A percentile compares a stretch with the other conserved stretches of the same genome.
Conservation (phyloP, 176 grass and related monocot genomes). For the Rhynchospora breviuscula region DNA sequence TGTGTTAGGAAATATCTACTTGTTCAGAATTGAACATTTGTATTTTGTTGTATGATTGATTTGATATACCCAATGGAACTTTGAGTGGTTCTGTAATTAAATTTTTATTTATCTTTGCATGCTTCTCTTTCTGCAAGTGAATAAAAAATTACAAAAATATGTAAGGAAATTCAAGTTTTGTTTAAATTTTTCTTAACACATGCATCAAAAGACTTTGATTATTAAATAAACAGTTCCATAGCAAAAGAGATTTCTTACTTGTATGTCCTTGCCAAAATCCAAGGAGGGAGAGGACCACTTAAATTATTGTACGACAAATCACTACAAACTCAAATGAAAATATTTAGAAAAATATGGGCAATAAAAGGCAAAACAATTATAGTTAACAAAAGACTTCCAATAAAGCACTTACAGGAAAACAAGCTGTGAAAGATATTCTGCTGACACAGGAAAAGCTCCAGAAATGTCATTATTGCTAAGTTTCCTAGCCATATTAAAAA, state of each 20-base stretch:
- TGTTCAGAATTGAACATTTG: neutral
- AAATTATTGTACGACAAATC: slow-evolving; percentile 95
- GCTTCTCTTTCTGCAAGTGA: neutral
- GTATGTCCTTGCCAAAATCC: slow-evolving; percentile 66
- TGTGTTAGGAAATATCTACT: neutral
- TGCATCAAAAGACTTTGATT: neutral
- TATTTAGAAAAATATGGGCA: neutral
- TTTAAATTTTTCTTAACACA: neutral
- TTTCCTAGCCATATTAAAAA: slow-evolving; percentile 47
- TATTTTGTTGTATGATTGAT: neutral
- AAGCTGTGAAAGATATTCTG: slow-evolving; percentile 51
- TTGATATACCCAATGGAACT: neutral
- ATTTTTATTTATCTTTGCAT: neutral
- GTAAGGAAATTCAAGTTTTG: neutral
- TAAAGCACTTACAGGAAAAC: slow-evolving; percentile 70
- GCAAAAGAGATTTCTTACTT: slow-evolving; percentile 43
- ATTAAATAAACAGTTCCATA: neutral
- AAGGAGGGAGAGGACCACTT: slow-evolving; percentile 50
- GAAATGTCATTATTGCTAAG: slow-evolving; percentile 88
- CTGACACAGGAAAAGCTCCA: slow-evolving; percentile 65
- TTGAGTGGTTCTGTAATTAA: neutral
- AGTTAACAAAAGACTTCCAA: neutral
- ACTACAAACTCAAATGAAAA: slow-evolving; percentile 35
- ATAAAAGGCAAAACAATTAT: neutral
- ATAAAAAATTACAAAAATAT: neutral